Base-by-base conservation (phyloP, 768 basidiomycete species). In the Mycena crocata region DNA sequence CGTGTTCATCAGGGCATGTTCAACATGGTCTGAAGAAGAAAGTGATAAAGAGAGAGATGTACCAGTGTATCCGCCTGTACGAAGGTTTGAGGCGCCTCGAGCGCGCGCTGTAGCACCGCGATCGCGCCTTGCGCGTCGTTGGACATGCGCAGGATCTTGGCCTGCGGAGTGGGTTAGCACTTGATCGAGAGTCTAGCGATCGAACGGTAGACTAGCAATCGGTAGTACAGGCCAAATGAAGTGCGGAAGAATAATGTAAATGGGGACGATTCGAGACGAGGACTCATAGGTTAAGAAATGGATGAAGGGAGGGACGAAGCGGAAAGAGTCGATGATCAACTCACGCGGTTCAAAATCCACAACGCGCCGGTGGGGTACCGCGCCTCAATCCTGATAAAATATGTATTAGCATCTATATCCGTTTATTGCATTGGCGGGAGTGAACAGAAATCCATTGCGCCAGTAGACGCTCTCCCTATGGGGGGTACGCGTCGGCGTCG, bases 31-130 rank as follows among this genome's bases (percentile, higher is more conserved):
- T n/a, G n/a, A n/a, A n/a, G n/a, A 23, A 39, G 54, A 39, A 39
- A 31, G 46, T 2, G 32, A 57, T 30, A 35, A 23, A 52, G 0
- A 21, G 13, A 34, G 17, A 62, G 68, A 71, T 83, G 55, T 74
- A 92, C 91, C 72, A 93, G 74, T 23, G 89, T 87, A 74, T 93
- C 92, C 1, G 90, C 93, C 74, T 94, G 91, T 21, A 80, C 83
- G 73, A 93, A 94, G 0, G 82, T 81, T 67, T 86, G 83, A 13
- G 81, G 78, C 17, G 86, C 57, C 26, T 80, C 79, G 37, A 94
- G 78, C 4, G 90, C 91, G 15, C 80, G 82, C 71, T 85, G 83
- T 21, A 94, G 77, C 1, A 89, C 86, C 23, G 78, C 73, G 28
- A 94, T 93, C 1, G 93, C 91, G 10, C 83, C 86, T n/a, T 85